These are phyloP conservation scores for Panus rudis DNA, from an alignment of 768 basidiomycete species.

Conservation along the genomic window DNA sequence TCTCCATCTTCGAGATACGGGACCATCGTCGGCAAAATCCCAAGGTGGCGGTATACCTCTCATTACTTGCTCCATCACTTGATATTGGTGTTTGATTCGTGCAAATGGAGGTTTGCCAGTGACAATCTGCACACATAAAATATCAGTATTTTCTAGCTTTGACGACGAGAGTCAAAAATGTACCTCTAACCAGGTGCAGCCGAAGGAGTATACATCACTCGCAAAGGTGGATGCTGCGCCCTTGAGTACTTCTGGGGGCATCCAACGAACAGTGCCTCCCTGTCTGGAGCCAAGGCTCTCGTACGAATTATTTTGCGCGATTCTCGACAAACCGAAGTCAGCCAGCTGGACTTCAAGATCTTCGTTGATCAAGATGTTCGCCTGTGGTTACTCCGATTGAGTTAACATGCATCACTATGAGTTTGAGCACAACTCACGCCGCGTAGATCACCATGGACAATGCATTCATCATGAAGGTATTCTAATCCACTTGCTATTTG, in stretches of 20 bases:
- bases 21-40: no score
- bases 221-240: neutral
- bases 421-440: constrained; percentile 1
- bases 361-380: constrained; percentile 4
- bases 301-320: neutral
- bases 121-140: neutral
- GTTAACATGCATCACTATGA: neutral
- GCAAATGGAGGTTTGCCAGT: neutral
- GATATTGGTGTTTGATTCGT: neutral
- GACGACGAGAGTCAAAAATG: neutral
- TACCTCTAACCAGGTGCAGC: constrained; percentile 2
- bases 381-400: neutral
- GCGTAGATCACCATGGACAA: constrained; percentile 5
- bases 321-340: constrained; percentile 7
- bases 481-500: constrained; percentile 2
- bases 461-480: constrained; percentile 1
- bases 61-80: neutral
- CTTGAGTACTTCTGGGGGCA: constrained; percentile 1
- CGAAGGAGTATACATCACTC: constrained; percentile 5
- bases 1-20: no score
- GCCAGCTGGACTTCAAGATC: neutral
- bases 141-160: neutral
- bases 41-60: neutral
- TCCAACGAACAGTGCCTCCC: constrained; percentile 2
- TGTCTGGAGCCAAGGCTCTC: constrained; percentile 1